Evolutionary conservation across 331 rosid genomes (phyloP).

Genomic region (Ulmus americana): DNA sequence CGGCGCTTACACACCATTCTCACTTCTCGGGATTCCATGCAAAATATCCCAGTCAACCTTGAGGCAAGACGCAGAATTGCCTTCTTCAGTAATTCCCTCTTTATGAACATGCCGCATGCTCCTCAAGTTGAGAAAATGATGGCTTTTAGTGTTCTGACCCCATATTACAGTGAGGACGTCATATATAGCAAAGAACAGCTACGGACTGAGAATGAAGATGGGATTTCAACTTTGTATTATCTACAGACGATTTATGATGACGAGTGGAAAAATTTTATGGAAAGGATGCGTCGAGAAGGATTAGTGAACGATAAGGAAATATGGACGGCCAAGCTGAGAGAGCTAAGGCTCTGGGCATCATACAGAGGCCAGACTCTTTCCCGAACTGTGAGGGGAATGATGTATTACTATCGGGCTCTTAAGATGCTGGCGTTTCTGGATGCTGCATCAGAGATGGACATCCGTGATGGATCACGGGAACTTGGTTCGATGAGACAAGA

Average conservation of each 20-base stretch:
- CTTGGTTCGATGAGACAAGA: conserved; percentile 66
- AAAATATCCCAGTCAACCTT: conserved; percentile 77
- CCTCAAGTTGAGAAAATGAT: conserved; percentile 99
- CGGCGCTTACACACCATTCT: conserved; percentile 85
- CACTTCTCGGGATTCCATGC: conserved; percentile 93
- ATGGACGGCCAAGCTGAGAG: conserved; percentile 73
- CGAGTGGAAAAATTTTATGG: conserved; percentile 90
- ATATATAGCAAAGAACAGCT: conserved; percentile 73
- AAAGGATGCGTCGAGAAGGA: conserved; percentile 94
- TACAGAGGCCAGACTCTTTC: conserved; percentile 87
- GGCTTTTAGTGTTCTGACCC: conserved; percentile 95
- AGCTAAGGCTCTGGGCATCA: conserved; percentile 96
- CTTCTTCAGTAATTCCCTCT: conserved; percentile 92
- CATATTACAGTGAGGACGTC: conserved; percentile 88
- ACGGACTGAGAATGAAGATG: conserved; percentile 87
- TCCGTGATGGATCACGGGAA: conserved; percentile 78
- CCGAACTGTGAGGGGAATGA: conserved; percentile 94
- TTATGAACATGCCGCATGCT: conserved; percentile 97
- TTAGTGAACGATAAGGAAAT: conserved; percentile 58
- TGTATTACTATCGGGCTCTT: conserved; percentile 88
- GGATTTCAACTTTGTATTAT: conserved; percentile 79
- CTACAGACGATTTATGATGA: conserved; percentile 87
- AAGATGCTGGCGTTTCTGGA: conserved; percentile 91
- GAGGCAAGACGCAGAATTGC: conserved; percentile 98
- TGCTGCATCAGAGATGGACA: conserved; percentile 92